These are phyloP conservation scores for Triticum dicoccoides DNA, from an alignment of 176 grass and related monocot species.

Conservation along the genomic window DNA sequence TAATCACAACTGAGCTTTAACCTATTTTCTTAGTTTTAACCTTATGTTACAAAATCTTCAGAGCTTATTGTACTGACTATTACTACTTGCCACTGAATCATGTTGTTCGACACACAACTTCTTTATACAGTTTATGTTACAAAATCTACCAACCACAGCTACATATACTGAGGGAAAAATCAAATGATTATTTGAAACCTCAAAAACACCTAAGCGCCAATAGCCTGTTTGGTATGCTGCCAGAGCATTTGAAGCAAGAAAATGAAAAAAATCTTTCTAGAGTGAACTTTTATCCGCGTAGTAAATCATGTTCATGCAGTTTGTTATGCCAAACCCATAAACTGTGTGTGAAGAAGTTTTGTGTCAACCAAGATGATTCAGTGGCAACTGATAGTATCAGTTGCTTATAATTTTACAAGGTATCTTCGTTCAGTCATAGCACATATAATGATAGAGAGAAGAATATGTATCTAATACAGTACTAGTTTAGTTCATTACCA, in stretches of 20 bases:
- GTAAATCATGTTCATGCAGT: background rate
- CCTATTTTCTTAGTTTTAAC: constrained; percentile 14
- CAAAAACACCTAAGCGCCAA: background rate
- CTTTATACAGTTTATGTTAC: background rate
- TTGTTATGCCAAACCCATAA: background rate
- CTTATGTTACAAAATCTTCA: constrained; percentile 1
- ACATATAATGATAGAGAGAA: constrained; percentile 4
- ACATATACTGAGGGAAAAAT: background rate
- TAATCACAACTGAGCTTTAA: background rate
- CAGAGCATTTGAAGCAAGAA: constrained; percentile 1
- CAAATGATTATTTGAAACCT: background rate
- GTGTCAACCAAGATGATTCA: background rate
- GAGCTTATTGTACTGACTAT: background rate
- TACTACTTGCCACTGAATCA: background rate
- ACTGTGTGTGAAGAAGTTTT: background rate
- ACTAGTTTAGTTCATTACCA: background rate
- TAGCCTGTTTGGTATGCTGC: background rate
- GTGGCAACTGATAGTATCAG: background rate
- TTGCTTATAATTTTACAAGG: background rate
- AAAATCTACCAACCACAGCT: background rate
- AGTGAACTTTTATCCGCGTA: background rate
- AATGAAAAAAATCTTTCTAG: background rate
- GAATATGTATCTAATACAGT: background rate
- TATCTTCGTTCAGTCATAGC: background rate
- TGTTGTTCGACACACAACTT: background rate